Percentiles rank a stretch among this genome's conserved stretches.
These are phyloP conservation scores for Grigorovia yakushimaensis DNA, from an alignment of 805 yeast genomes.

Conservation along the genomic window DNA sequence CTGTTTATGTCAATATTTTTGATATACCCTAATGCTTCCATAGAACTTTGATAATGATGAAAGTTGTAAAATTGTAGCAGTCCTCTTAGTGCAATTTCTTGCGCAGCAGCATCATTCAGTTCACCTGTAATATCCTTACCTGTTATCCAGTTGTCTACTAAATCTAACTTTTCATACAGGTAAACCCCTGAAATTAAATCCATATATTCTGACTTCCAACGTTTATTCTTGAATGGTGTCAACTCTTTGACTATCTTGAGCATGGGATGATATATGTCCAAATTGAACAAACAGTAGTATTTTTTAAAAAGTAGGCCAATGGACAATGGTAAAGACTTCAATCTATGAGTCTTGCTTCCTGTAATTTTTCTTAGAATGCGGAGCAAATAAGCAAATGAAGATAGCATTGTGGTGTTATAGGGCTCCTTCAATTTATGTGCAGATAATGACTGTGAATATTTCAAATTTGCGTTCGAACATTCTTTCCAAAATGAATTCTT, in stretches of 20 bases:
- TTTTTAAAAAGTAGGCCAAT: slow-evolving; percentile 26
- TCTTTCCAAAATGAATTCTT: slow-evolving; percentile 23
- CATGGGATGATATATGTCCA: slow-evolving; percentile 55
- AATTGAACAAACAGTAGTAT: slow-evolving; percentile 50
- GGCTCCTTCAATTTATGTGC: background rate
- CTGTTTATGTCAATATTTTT: background rate
- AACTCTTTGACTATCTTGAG: slow-evolving; percentile 66
- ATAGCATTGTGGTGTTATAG: slow-evolving; percentile 6
- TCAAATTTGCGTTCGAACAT: slow-evolving; percentile 15
- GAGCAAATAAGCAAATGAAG: slow-evolving; percentile 28
- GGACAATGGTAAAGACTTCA: slow-evolving; percentile 27
- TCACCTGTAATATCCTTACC: slow-evolving; percentile 73
- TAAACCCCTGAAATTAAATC: slow-evolving; percentile 83
- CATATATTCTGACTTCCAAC: slow-evolving; percentile 92
- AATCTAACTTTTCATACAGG: slow-evolving; percentile 56
- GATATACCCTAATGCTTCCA: slow-evolving; percentile 48
- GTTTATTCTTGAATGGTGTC: slow-evolving; percentile 84
- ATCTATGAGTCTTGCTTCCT: slow-evolving; percentile 61
- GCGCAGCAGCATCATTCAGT: slow-evolving; percentile 66
- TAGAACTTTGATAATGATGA: slow-evolving; percentile 41
- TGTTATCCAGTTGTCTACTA: slow-evolving; percentile 81
- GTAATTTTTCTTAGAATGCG: slow-evolving; percentile 48
- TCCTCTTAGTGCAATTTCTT: slow-evolving; percentile 76
- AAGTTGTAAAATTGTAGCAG: slow-evolving; percentile 68
- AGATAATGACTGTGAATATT: slow-evolving; percentile 2